These are phyloP conservation scores for Teunomyces funiuensis DNA, from an alignment of 805 yeast species.

Conservation along the genomic window DNA sequence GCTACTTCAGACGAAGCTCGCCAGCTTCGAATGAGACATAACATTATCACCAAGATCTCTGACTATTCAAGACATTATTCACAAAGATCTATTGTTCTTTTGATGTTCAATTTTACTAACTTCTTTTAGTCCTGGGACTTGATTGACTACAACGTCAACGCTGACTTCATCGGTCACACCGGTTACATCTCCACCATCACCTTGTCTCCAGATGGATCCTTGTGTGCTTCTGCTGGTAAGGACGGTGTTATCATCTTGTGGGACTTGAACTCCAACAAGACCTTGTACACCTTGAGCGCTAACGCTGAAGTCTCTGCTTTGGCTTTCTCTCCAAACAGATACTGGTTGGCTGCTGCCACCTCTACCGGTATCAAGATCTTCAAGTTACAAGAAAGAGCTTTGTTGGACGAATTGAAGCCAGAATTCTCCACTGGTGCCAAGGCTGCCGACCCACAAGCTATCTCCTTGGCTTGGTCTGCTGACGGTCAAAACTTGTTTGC, in stretches of 20 bases:
- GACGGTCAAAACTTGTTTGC: constrained; percentile 99
- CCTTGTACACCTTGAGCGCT: constrained; percentile 90
- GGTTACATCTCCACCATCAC: constrained; percentile 97
- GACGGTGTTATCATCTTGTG: constrained; percentile 98
- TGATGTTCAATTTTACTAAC: constrained; percentile 43
- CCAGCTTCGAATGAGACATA: constrained; percentile 86
- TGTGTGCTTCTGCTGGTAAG: constrained; percentile 99
- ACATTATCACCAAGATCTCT: constrained; percentile 98
- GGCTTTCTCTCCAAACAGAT: constrained; percentile 99
- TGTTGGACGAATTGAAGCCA: constrained; percentile 97
- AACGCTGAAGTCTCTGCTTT: constrained; percentile 97
- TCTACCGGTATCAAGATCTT: constrained; percentile 96
- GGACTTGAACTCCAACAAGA: constrained; percentile 85
- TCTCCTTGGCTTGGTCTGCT: constrained; percentile 99
- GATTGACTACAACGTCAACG: constrained; percentile 76
- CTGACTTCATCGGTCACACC: constrained; percentile 99
- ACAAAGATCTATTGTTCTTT: constrained; percentile 2
- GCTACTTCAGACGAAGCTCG: constrained; percentile 96
- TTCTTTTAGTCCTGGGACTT: constrained; percentile 87
- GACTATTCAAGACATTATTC: constrained; percentile 42
- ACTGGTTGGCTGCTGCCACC: constrained; percentile 99
- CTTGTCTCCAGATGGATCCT: constrained; percentile 99
- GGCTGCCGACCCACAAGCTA: constrained; percentile 97
- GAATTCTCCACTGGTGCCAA: constrained; percentile 86
- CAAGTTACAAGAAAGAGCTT: constrained; percentile 91